These are phyloP conservation scores for Passalora sequoiae DNA, from an alignment of 2,329 filamentous ascomycete species.

Conservation along the genomic window DNA sequence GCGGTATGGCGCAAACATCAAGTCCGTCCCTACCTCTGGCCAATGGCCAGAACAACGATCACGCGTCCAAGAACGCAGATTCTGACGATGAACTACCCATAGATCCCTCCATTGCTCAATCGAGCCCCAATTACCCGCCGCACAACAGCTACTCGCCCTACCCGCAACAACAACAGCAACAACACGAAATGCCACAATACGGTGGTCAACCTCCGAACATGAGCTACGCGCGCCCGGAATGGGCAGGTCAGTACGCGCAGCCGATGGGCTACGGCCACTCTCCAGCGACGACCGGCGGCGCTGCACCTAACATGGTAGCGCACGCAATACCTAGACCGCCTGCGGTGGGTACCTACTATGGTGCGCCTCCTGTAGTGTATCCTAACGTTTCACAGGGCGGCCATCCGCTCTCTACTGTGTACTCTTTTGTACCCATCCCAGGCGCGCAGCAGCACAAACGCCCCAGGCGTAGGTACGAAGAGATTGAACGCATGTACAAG, in stretches of 20 bases:
- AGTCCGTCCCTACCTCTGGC: slow-evolving; percentile 83
- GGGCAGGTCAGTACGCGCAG: slow-evolving; percentile 59
- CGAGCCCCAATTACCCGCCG: slow-evolving; percentile 85
- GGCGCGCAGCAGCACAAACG: slow-evolving; percentile 96
- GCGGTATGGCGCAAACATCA: slow-evolving; percentile 96
- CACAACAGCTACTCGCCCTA: slow-evolving; percentile 81
- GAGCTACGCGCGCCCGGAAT: slow-evolving; percentile 67
- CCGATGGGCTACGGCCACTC: slow-evolving; percentile 45
- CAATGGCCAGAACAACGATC: slow-evolving; percentile 73
- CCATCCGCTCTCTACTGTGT: slow-evolving; percentile 67
- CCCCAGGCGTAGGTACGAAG: slow-evolving; percentile 86
- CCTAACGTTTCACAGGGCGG: slow-evolving; percentile 40
- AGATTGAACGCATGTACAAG: slow-evolving; percentile 99
- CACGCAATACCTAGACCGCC: slow-evolving; percentile 55
- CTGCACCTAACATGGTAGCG: slow-evolving; percentile 53
- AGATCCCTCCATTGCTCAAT: slow-evolving; percentile 96
- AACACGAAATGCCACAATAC: slow-evolving; percentile 83
- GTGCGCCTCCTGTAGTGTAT: slow-evolving; percentile 25
- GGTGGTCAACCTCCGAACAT: slow-evolving; percentile 56
- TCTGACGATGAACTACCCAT: slow-evolving; percentile 97
- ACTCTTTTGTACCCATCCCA: slow-evolving; percentile 95
- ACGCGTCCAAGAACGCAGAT: slow-evolving; percentile 56
- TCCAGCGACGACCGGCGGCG: slow-evolving; percentile 54
- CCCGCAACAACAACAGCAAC: slow-evolving; percentile 68
- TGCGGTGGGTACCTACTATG: slow-evolving; percentile 49